Conservation (phyloP, 192 early-diverging fungal species). For the Rhizophagus clarus region DNA sequence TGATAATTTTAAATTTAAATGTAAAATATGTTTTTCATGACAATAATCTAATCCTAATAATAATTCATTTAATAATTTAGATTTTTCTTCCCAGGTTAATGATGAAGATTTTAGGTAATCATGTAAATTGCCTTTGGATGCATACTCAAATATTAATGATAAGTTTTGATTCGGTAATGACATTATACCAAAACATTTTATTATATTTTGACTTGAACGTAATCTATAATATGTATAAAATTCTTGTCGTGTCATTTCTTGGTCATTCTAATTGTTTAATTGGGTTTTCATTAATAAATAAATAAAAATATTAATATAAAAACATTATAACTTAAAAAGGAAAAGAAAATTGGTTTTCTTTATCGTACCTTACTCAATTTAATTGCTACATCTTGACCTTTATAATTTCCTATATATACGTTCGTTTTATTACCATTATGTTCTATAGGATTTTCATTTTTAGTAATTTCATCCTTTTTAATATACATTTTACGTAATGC, state of each 20-base stretch:
- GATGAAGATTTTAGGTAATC: not conserved
- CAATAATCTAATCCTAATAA: not conserved
- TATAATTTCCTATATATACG: not conserved
- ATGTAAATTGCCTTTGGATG: not conserved
- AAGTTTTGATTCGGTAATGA: not conserved
- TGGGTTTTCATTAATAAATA: too few species aligned
- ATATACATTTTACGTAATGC: not conserved
- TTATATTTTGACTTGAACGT: not conserved
- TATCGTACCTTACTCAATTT: not conserved
- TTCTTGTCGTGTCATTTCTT: not conserved
- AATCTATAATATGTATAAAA: not conserved
- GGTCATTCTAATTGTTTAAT: not conserved
- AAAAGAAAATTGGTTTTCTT: not conserved
- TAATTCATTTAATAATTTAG: not conserved
- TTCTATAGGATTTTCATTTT: not conserved
- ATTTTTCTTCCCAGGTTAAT: not conserved
- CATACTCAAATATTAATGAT: not conserved
- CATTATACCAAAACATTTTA: not conserved
- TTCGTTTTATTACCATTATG: not conserved
- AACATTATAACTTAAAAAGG: not conserved
- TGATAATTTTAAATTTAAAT: not conserved
- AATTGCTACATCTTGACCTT: not conserved
- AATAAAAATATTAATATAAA: too few species aligned
- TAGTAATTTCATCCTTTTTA: not conserved
- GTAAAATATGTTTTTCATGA: not conserved